phyloP scores from a whole-genome alignment of 805 yeast species.

The Suhomyces prunicola region DNA sequence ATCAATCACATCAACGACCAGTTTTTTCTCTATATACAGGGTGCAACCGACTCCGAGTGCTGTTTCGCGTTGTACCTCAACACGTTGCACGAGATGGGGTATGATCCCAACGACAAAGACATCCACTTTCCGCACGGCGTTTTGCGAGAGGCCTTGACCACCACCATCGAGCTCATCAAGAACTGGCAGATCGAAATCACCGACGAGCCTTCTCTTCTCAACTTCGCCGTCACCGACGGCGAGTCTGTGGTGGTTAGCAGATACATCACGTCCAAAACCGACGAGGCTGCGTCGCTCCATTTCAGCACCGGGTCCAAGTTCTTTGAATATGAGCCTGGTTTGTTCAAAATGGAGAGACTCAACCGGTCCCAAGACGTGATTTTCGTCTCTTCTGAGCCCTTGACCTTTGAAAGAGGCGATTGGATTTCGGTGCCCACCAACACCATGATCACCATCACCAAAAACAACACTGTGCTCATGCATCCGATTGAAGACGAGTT shows the following conservation, averaged over 20 bases:
- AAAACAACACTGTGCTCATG: constrained; percentile 75
- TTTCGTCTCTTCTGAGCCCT: constrained; percentile 96
- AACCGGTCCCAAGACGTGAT: constrained; percentile 92
- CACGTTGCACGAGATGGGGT: constrained; percentile 70
- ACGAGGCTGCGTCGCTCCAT: constrained; percentile 95
- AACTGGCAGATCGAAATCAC: constrained; percentile 71
- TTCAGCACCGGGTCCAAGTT: constrained; percentile 92
- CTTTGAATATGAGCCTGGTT: constrained; percentile 86
- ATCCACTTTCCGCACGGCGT: constrained; percentile 47
- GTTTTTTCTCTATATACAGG: constrained; percentile 79
- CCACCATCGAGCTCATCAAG: constrained; percentile 72
- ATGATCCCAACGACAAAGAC: constrained; percentile 50
- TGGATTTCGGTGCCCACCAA: constrained; percentile 98
- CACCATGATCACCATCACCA: constrained; percentile 74
- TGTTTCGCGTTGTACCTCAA: constrained; percentile 87
- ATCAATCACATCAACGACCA: constrained; percentile 74
- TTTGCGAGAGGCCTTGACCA: constrained; percentile 64
- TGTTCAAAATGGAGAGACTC: constrained; percentile 89
- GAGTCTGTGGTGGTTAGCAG: constrained; percentile 79
- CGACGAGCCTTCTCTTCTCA: constrained; percentile 71
- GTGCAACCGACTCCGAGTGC: constrained; percentile 95
- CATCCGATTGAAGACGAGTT: constrained; percentile 92
- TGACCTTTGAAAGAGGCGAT: constrained; percentile 94
- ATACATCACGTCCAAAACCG: constrained; percentile 82
- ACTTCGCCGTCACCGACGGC: constrained; percentile 96